Evolutionary conservation across 2,329 filamentous ascomycete genomes (phyloP), one percentile per base, ranked within the genome.

Genomic region (Escovopsis sp.): DNA sequence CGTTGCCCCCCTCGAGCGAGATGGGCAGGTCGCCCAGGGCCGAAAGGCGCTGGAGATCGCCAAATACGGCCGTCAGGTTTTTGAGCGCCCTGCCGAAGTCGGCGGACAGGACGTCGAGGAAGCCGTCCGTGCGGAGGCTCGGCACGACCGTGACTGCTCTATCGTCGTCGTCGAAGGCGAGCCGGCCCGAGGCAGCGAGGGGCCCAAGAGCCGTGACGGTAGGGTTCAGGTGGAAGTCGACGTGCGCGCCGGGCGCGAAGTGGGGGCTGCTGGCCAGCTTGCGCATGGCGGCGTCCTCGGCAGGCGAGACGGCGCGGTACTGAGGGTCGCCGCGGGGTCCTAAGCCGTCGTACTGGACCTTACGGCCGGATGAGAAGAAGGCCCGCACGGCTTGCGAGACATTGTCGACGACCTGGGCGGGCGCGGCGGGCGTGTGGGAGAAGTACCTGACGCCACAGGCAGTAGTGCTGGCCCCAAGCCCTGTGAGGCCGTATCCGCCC

Each of bases 371-470:
- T n/a, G 94, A 68, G 60, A 84, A 79, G 59, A 98, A 94, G 11
- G 86, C 87, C 36, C 90, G 76, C 50, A 96, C 78, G 5, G 86
- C 90, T 47, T 86, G 78, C 11, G 85, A 93, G n/a, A 94, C 88
- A 57, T 94, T 94, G 56, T 90, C 81, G 35, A 96, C 73, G 32
- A 96, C 85, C 55, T 96, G 84, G 1, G 87, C 85, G 27, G 85
- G 86, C 7, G 79, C 74, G 9, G 83, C 79, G 2, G 88, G 85
- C 1, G 76, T 73, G 59, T 94, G 87, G 1, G 85, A 92, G 61
- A 96, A 96, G 63, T 88, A 88, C 45, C 88, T 72, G 17, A 77
- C 82, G 45, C 82, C 77, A 45, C 81, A 76, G n/a, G n/a, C n/a
- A n/a, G n/a, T n/a, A n/a, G n/a, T n/a, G n/a, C n/a, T n/a, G n/a